These are phyloP conservation scores for Rutstroemia sp. DNA, from an alignment of 2,329 filamentous ascomycete species.

Conservation along the genomic window DNA sequence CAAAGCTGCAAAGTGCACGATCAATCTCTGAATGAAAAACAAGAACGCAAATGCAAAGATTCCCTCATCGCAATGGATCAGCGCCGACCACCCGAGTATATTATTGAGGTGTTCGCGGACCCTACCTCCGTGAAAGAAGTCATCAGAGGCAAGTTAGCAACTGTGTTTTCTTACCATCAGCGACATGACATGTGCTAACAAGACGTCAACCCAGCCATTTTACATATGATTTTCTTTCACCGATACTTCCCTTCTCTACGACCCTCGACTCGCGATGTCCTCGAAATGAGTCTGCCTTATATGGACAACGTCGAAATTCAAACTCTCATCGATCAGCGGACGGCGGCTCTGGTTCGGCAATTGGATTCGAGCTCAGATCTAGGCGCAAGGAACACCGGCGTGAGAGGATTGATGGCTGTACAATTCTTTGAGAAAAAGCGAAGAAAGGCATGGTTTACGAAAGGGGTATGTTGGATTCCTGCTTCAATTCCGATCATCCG, in stretches of 20 bases:
- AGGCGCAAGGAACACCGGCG: constrained; percentile 40
- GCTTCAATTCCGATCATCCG: constrained; percentile 3
- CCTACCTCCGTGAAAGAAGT: constrained; percentile 84
- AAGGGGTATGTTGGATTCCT: constrained; percentile 50
- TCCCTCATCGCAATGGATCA: constrained; percentile 45
- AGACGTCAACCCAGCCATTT: constrained; percentile 55
- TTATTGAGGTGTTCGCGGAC: constrained; percentile 89
- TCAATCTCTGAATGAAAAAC: neutral
- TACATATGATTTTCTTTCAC: constrained; percentile 98
- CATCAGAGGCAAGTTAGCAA: constrained; percentile 62
- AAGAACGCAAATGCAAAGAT: constrained; percentile 6
- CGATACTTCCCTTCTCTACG: constrained; percentile 86
- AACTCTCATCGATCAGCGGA: constrained; percentile 85
- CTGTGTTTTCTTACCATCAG: constrained; percentile 2
- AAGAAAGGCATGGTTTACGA: constrained; percentile 72
- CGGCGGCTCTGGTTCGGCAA: constrained; percentile 70
- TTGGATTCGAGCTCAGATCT: constrained; percentile 52
- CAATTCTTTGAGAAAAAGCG: constrained; percentile 94
- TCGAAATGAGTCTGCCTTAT: constrained; percentile 83
- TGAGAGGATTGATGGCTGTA: constrained; percentile 72
- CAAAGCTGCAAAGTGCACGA: constrained; percentile 3
- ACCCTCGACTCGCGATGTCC: constrained; percentile 78
- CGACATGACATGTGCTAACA: neutral
- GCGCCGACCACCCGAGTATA: constrained; percentile 73
- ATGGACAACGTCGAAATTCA: constrained; percentile 88